A percentile compares a stretch with the other conserved stretches of the same genome.
phyloP scores from a whole-genome alignment of 805 yeast species.

The Scheffersomyces spartinae region DNA sequence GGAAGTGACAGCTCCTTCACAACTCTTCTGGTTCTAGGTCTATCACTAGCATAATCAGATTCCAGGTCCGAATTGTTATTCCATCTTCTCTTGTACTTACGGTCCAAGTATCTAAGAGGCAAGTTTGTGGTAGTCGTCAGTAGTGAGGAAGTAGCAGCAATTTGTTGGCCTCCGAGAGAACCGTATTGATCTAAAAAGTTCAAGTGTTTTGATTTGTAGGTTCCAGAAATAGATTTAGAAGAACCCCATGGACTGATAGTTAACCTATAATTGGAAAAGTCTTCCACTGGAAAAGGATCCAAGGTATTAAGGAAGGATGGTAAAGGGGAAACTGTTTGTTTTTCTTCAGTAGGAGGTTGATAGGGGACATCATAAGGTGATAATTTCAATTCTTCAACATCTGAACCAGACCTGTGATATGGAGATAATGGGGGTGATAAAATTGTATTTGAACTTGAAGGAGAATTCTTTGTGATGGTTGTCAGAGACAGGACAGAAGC shows the following conservation, averaged over 20 bases:
- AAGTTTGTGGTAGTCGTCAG: no score
- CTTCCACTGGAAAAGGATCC: conserved; percentile 36
- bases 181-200: conserved; percentile 42
- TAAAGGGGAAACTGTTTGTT: no score
- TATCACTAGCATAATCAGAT: conserved; percentile 25
- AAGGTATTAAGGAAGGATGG: conserved; percentile 5
- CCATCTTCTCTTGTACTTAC: conserved; percentile 7
- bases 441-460: no score
- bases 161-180: conserved; percentile 10
- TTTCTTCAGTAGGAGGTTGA: conserved; percentile 6
- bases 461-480: no score
- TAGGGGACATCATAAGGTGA: conserved; percentile 9
- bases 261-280: conserved; percentile 33
- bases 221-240: conserved; percentile 26
- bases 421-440: conserved; percentile 39
- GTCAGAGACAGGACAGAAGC: conserved; percentile 10
- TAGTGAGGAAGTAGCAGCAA: conserved; percentile 6
- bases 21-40: conserved; percentile 50
- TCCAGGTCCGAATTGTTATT: conserved; percentile 11
- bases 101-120: no score
- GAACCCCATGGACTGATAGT: conserved; percentile 42
- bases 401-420: conserved; percentile 12
- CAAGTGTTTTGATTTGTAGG: conserved; percentile 38
- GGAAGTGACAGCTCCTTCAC: conserved; percentile 24
- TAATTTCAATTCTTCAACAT: conserved; percentile 4